Conservation (phyloP, 768 basidiomycete genomes). For the Vishniacozyma victoriae region DNA sequence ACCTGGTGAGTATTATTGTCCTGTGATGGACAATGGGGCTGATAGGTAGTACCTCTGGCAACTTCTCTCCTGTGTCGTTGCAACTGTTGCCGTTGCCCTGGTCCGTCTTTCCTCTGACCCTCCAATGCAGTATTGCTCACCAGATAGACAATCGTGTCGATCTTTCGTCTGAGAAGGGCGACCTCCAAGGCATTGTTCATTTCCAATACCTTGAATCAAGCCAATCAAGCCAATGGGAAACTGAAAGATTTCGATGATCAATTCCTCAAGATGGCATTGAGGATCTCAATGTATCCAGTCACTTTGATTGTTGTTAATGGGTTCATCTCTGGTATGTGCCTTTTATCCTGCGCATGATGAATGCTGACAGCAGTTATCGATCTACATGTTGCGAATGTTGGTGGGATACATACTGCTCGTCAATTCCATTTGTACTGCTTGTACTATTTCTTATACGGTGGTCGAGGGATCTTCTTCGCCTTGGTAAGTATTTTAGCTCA, state of each 20-base stretch:
- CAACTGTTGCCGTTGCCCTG: constrained; percentile 9
- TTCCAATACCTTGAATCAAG: constrained; percentile 2
- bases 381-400: constrained; percentile 12
- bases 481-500: constrained; percentile 4
- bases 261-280: constrained; percentile 24
- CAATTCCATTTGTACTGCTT: constrained; percentile 18
- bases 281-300: constrained; percentile 27
- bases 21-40: neutral
- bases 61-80: constrained; percentile 17
- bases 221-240: neutral
- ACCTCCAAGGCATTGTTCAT: constrained; percentile 3
- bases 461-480: constrained; percentile 22
- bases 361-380: constrained; percentile 12
- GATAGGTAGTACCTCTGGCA: constrained; percentile 19
- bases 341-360: neutral
- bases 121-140: neutral
- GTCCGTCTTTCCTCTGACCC: constrained; percentile 1
- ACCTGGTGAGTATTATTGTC: constrained; percentile 7
- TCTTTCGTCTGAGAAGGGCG: constrained; percentile 2
- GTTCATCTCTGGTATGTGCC: constrained; percentile 20
- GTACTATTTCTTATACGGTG: constrained; percentile 25
- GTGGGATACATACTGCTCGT: constrained; percentile 4
- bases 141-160: constrained; percentile 1
- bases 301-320: constrained; percentile 19
- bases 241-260: constrained; percentile 8